phyloP scores from a whole-genome alignment of 2,329 filamentous ascomycete genomes.

The Verticillium nonalfalfae region DNA sequence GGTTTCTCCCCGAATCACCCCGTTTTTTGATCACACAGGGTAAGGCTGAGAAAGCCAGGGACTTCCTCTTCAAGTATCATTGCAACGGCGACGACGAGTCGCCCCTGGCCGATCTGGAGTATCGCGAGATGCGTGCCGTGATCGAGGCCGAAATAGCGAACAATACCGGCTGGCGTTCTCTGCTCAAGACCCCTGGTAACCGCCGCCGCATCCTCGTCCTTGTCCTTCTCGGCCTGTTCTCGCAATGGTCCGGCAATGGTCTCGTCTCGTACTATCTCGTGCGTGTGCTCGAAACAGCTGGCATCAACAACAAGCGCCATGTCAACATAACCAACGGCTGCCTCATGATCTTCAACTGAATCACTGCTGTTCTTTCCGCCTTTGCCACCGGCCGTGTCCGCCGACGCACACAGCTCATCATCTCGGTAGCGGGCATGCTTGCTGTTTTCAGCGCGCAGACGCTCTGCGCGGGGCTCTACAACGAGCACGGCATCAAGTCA shows the following conservation, averaged over 20 bases:
- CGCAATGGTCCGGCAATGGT: slow-evolving; percentile 37
- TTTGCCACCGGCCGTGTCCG: slow-evolving; percentile 8
- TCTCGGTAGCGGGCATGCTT: slow-evolving; percentile 14
- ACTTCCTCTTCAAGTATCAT: slow-evolving; percentile 25
- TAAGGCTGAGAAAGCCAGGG: slow-evolving; percentile 24
- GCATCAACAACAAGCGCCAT: slow-evolving; percentile 6
- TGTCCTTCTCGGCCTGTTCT: slow-evolving; percentile 35
- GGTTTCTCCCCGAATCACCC: slow-evolving; percentile 26
- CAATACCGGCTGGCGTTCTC: slow-evolving; percentile 42
- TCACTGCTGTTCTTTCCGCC: slow-evolving; percentile 7
- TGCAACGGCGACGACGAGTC: slow-evolving; percentile 26
- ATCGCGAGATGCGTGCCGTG: slow-evolving; percentile 52
- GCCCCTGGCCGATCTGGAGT: slow-evolving; percentile 51
- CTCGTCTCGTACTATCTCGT: slow-evolving; percentile 18
- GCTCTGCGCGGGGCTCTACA: slow-evolving; percentile 6
- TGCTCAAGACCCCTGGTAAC: slow-evolving; percentile 22
- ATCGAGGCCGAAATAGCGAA: slow-evolving; percentile 43
- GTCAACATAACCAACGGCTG: slow-evolving; percentile 10
- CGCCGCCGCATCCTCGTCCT: slow-evolving; percentile 29
- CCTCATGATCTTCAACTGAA: slow-evolving; percentile 10
- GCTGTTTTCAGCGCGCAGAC: slow-evolving; percentile 25
- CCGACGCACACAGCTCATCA: slow-evolving; percentile 9
- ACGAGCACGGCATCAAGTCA: slow-evolving; percentile 5
- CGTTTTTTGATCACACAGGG: slow-evolving; percentile 32
- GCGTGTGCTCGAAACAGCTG: slow-evolving; percentile 7